Conservation (phyloP, 2,329 filamentous ascomycete species). For the Teratosphaeria epicoccoides region DNA sequence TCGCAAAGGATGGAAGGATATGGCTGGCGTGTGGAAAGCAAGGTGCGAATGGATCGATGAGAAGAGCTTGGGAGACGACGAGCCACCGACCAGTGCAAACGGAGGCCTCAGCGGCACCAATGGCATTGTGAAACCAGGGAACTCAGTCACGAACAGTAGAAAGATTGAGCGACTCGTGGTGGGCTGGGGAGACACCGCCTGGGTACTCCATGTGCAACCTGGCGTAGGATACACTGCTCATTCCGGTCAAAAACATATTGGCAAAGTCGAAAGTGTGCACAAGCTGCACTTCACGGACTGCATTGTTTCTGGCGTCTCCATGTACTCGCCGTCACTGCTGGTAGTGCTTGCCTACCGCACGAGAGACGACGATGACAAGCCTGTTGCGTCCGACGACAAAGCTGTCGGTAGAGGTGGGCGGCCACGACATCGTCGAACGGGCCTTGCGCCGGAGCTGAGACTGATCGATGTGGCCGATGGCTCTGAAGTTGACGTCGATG, state of each 20-base stretch:
- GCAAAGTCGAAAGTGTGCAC: slow-evolving; percentile 80
- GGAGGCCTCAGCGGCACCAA: slow-evolving; percentile 17
- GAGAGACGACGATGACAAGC: slow-evolving; percentile 58
- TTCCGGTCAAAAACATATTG: slow-evolving; percentile 59
- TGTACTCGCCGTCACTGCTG: slow-evolving; percentile 87
- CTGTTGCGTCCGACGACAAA: slow-evolving; percentile 16
- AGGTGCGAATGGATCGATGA: slow-evolving; percentile 90
- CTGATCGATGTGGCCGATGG: slow-evolving; percentile 80
- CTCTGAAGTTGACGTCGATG: slow-evolving; percentile 74
- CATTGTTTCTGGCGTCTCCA: slow-evolving; percentile 90
- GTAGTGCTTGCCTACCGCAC: slow-evolving; percentile 85
- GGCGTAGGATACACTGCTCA: slow-evolving; percentile 53
- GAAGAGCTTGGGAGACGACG: slow-evolving; percentile 61
- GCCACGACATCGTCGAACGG: slow-evolving; percentile 63
- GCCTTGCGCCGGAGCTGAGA: slow-evolving; percentile 75
- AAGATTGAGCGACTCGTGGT: slow-evolving; percentile 68
- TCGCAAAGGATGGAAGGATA: slow-evolving; percentile 82
- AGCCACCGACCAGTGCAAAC: slow-evolving; percentile 29
- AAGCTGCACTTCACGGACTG: slow-evolving; percentile 87
- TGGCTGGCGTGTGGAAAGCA: slow-evolving; percentile 92
- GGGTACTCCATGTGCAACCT: slow-evolving; percentile 85
- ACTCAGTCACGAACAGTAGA: slow-evolving; percentile 17
- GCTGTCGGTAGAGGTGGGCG: slow-evolving; percentile 20
- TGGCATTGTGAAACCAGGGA: slow-evolving; percentile 12
- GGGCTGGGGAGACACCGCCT: slow-evolving; percentile 92